Percentiles rank a stretch among this genome's conserved stretches.
These are phyloP conservation scores for Odonthalia washingtoniensis DNA, from an alignment of 31 red algal genomes.

Conservation along the genomic window DNA sequence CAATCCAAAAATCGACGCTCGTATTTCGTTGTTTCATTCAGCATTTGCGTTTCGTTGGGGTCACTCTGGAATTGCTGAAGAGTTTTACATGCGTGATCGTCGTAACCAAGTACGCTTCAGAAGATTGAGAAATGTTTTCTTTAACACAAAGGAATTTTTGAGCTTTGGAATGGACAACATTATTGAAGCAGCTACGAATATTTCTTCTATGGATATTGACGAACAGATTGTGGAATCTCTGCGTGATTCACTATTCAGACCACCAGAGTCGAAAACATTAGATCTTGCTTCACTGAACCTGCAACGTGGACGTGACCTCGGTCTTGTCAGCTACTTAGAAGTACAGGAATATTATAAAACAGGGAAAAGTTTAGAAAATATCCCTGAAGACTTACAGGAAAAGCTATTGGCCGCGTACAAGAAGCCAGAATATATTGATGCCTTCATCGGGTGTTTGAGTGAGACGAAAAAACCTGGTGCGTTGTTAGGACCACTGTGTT, in stretches of 20 bases:
- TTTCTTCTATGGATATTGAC: constrained; percentile 43
- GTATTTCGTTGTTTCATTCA: constrained; percentile 60
- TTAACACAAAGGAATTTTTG: constrained; percentile 37
- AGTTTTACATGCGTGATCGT: constrained; percentile 13
- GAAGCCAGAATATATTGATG: constrained; percentile 53
- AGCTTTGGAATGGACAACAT: constrained; percentile 56
- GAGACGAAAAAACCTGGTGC: constrained; percentile 49
- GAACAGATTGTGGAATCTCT: constrained; percentile 59
- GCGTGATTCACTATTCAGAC: constrained; percentile 71
- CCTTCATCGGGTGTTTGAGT: constrained; percentile 58
- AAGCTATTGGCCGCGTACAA: constrained; percentile 42
- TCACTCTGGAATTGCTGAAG: constrained; percentile 62
- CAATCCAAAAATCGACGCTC: constrained; percentile 50
- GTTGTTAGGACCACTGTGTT: constrained; percentile 60
- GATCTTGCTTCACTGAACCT: constrained; percentile 79
- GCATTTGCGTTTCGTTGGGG: constrained; percentile 75
- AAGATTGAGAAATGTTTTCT: constrained; percentile 60
- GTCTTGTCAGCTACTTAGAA: constrained; percentile 45
- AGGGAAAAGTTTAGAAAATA: constrained; percentile 30
- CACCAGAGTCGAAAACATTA: constrained; percentile 23
- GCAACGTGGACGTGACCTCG: constrained; percentile 71
- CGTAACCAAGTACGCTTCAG: background rate
- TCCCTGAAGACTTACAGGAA: constrained; percentile 17
- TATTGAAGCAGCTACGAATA: constrained; percentile 43
- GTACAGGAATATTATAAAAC: constrained; percentile 35